These are phyloP conservation scores for Pyricularia pennisetigena DNA, from an alignment of 2,329 filamentous ascomycete genomes.

Conservation along the genomic window DNA sequence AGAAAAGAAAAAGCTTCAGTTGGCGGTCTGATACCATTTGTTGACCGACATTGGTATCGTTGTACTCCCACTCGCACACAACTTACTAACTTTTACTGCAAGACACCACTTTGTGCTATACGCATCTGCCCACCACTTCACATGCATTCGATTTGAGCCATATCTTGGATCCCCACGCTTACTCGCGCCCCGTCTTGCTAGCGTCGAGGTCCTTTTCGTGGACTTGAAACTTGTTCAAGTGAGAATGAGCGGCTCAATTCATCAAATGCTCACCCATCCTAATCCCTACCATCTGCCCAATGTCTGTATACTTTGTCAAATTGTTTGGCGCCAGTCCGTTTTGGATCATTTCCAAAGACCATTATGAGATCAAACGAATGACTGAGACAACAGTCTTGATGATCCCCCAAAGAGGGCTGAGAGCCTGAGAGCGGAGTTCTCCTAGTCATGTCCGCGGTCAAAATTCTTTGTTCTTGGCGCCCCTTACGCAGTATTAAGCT, in stretches of 20 bases:
- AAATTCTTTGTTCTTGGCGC: neutral
- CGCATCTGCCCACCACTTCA: too few relatives aligned
- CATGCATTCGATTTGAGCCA: too few relatives aligned
- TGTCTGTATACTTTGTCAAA: neutral
- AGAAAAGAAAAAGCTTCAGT: neutral
- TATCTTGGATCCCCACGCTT: neutral
- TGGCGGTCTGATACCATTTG: neutral
- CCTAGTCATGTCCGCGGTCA: neutral
- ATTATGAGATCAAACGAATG: neutral
- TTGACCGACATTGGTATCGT: neutral
- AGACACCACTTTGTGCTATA: too few relatives aligned
- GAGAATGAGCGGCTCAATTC: neutral
- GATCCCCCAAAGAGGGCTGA: neutral
- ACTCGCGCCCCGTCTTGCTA: too few relatives aligned
- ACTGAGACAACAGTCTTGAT: neutral
- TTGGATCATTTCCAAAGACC: neutral
- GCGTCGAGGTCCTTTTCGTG: too few relatives aligned
- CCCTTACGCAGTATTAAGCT: neutral
- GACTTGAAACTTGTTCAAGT: neutral
- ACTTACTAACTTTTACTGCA: too few relatives aligned
- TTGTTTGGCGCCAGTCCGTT: neutral
- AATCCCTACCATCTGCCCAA: neutral
- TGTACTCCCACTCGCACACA: neutral
- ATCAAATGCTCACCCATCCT: neutral
- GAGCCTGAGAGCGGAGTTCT: neutral